A percentile compares a stretch with the other conserved stretches of the same genome.
Conservation (phyloP, 2,329 filamentous ascomycete species). For the Ceratocystiopsis minuta region DNA sequence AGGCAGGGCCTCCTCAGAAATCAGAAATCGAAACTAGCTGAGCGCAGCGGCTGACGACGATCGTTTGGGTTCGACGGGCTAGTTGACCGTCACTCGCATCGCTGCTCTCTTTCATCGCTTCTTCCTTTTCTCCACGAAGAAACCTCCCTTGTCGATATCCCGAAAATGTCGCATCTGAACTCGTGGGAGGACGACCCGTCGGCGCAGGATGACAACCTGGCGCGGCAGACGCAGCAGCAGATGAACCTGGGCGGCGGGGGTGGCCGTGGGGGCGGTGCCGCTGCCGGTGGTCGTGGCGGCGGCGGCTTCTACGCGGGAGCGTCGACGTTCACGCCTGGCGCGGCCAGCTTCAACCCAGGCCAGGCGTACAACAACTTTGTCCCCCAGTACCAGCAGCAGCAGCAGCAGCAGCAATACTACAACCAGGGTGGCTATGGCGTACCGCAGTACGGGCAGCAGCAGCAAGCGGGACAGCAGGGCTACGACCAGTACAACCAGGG, state of each 20-base stretch:
- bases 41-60: no score
- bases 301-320: slow-evolving; percentile 48
- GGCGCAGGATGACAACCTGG: slow-evolving; percentile 60
- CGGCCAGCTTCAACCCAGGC: slow-evolving; percentile 39
- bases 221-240: slow-evolving; percentile 57
- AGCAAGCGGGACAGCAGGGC: slow-evolving; percentile 23
- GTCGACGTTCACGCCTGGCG: slow-evolving; percentile 55
- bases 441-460: slow-evolving; percentile 25
- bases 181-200: slow-evolving; percentile 86
- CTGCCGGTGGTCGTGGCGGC: slow-evolving; percentile 3
- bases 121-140: no score
- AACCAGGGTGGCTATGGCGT: slow-evolving; percentile 3
- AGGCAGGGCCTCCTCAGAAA: no score
- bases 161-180: slow-evolving; percentile 47
- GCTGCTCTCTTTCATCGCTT: no score
- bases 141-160: no score
- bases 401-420: slow-evolving; percentile 9
- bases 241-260: slow-evolving; percentile 47
- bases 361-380: slow-evolving; percentile 42
- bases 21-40: no score
- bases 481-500: slow-evolving; percentile 28
- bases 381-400: slow-evolving; percentile 10
- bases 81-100: no score
- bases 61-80: no score
- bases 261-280: slow-evolving; percentile 12